Evolutionary conservation across 169 alveolate species (phyloP).

Genomic region (Cystoisospora suis): DNA sequence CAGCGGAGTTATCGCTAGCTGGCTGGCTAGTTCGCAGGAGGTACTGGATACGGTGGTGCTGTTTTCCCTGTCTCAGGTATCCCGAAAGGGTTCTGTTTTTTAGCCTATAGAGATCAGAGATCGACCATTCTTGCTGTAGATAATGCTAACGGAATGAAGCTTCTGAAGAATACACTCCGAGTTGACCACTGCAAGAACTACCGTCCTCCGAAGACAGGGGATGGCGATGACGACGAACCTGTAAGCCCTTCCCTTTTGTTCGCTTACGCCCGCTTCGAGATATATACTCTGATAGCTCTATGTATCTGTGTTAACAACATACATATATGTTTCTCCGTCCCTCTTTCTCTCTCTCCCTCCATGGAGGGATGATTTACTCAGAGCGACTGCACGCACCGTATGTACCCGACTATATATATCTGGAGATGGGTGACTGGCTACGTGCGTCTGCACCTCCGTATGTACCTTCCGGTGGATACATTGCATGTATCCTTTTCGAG

Average conservation of each 20-base stretch:
- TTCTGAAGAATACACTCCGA: slow-evolving; percentile 88
- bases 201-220: slow-evolving; percentile 61
- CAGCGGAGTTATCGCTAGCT: neutral
- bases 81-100: slow-evolving; percentile 95
- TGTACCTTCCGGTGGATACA: no score
- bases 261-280: neutral
- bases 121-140: slow-evolving; percentile 99
- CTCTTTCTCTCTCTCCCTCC: no score
- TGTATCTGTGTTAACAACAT: no score
- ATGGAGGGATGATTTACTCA: no score
- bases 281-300: no score
- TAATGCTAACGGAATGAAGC: slow-evolving; percentile 93
- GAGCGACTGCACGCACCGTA: no score
- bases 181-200: slow-evolving; percentile 96
- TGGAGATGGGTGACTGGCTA: no score
- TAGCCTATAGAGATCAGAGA: slow-evolving; percentile 97
- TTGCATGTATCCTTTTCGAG: no score
- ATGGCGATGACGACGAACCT: neutral
- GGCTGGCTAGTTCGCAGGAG: neutral
- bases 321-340: neutral
- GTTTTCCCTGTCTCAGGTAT: slow-evolving; percentile 59
- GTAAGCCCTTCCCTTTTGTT: neutral
- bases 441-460: no score
- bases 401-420: no score
- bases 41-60: slow-evolving; percentile 67